Conservation (phyloP, 495 filamentous ascomycete species). For the Aspergillus baeticus region DNA sequence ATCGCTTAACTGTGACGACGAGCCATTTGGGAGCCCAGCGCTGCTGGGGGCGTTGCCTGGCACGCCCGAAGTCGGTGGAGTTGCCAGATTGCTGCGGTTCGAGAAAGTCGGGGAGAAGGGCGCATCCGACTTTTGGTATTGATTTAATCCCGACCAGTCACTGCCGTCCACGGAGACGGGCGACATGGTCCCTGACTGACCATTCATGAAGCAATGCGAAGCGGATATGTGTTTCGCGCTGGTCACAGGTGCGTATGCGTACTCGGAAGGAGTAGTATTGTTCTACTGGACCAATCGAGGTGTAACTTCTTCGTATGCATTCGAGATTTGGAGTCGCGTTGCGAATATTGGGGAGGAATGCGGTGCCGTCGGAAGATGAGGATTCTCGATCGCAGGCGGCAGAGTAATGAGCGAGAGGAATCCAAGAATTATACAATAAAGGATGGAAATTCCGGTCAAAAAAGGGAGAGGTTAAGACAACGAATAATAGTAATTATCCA, state of each 20-base stretch:
- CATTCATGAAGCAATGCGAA: conserved; percentile 51
- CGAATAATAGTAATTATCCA: conserved; percentile 7
- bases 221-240: background rate
- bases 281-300: background rate
- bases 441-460: background rate
- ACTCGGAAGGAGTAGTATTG: background rate
- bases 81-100: conserved; percentile 63
- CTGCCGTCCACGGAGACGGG: conserved; percentile 80
- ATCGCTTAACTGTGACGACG: conserved; percentile 32
- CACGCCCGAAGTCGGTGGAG: conserved; percentile 67
- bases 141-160: conserved; percentile 82
- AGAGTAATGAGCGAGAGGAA: conserved; percentile 2
- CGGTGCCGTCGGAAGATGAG: conserved; percentile 6
- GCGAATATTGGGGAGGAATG: conserved; percentile 13
- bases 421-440: conserved; percentile 8
- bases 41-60: conserved; percentile 60
- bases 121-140: conserved; percentile 63
- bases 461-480: conserved; percentile 9
- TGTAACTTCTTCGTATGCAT: conserved; percentile 17
- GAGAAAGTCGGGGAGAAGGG: conserved; percentile 53
- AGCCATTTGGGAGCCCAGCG: conserved; percentile 36
- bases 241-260: background rate
- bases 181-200: conserved; percentile 67
- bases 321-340: conserved; percentile 13
- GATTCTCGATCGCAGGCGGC: conserved; percentile 14